These are phyloP conservation scores for Thraustotheca clavata DNA, from an alignment of 352 stramenopile species.

Conservation along the genomic window DNA sequence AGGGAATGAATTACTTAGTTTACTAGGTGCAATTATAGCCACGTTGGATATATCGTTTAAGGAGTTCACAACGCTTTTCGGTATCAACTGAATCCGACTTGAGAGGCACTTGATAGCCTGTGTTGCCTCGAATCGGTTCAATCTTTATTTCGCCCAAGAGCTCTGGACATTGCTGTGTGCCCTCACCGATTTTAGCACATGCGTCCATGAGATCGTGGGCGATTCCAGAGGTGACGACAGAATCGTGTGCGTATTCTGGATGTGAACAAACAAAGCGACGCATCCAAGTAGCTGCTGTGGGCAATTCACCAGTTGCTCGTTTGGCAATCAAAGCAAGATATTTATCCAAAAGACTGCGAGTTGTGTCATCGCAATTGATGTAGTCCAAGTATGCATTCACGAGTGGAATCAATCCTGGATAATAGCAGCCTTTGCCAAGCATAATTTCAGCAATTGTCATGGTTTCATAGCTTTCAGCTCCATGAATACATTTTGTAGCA, in stretches of 20 bases:
- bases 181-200: constrained; percentile 95
- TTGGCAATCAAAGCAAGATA: constrained; percentile 91
- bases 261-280: constrained; percentile 92
- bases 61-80: constrained; percentile 56
- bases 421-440: constrained; percentile 94
- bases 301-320: constrained; percentile 91
- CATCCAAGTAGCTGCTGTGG: constrained; percentile 96
- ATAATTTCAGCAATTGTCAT: constrained; percentile 98
- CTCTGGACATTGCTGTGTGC: constrained; percentile 85
- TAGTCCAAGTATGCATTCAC: constrained; percentile 96
- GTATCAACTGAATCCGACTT: constrained; percentile 80
- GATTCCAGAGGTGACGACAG: constrained; percentile 70
- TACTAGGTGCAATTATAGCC: neutral
- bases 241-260: constrained; percentile 94
- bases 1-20: neutral
- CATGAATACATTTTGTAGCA: constrained; percentile 24
- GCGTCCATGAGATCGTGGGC: constrained; percentile 92
- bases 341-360: constrained; percentile 51
- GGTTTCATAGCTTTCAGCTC: constrained; percentile 55
- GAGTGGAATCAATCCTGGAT: constrained; percentile 94
- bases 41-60: constrained; percentile 30
- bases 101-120: constrained; percentile 90
- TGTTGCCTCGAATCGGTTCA: constrained; percentile 82
- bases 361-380: constrained; percentile 94
- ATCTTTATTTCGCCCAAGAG: constrained; percentile 91